phyloP scores from a whole-genome alignment of 2,329 filamentous ascomycete genomes.

The Alternaria solani region DNA sequence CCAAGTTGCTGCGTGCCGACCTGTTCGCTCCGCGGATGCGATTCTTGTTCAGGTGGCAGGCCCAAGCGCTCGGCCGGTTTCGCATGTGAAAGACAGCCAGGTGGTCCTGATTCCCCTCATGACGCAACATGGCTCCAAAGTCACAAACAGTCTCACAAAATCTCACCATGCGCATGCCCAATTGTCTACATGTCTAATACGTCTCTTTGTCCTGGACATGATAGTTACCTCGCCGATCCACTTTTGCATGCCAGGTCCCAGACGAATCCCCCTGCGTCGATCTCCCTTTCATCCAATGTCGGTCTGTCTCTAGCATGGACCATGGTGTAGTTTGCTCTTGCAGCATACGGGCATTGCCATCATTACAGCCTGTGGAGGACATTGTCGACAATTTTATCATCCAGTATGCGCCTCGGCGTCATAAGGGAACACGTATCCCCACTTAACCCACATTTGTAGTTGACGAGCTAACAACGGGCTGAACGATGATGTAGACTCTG shows the following conservation, averaged over 20 bases:
- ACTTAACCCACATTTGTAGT: not conserved
- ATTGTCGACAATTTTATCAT: not conserved
- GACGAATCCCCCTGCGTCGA: constrained; percentile 1
- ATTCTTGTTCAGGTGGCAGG: constrained; percentile 3
- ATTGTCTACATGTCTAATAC: not conserved
- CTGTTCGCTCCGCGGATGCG: not conserved
- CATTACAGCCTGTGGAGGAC: not conserved
- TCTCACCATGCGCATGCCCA: not conserved
- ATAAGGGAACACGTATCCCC: not conserved
- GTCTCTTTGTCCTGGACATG: not conserved
- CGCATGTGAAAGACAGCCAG: constrained; percentile 23
- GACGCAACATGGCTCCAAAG: constrained; percentile 17
- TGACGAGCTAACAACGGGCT: not conserved
- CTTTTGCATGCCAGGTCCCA: constrained; percentile 3
- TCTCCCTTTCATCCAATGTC: constrained; percentile 4
- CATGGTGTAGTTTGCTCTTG: not conserved
- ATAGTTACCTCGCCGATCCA: not conserved
- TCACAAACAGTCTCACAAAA: constrained; percentile 1
- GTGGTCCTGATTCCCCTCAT: constrained; percentile 14
- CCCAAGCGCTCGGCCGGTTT: constrained; percentile 15
- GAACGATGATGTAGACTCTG: constrained; percentile 2
- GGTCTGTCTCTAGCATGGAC: not conserved
- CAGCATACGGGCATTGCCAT: not conserved
- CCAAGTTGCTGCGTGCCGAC: constrained; percentile 7
- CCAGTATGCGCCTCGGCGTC: not conserved